Evolutionary conservation across 306 rosid genomes (phyloP).

Genomic region (Aeschynomene evenia): DNA sequence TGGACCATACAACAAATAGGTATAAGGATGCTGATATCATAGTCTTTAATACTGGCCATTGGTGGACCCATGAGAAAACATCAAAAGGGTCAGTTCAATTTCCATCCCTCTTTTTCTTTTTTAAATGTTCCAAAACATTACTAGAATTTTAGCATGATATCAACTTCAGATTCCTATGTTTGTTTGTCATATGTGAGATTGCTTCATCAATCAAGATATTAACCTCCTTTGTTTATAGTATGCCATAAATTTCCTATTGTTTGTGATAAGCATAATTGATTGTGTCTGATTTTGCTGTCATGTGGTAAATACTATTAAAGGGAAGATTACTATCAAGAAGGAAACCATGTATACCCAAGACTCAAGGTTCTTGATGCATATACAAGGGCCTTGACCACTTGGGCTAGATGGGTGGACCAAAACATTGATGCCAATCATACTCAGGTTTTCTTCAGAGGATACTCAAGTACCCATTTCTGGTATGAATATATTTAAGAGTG

Average conservation of each 20-base stretch:
- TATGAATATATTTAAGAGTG: no score
- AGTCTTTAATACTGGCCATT: slow-evolving; percentile 83
- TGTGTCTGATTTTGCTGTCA: background rate
- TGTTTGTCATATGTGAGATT: background rate
- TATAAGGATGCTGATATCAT: slow-evolving; percentile 65
- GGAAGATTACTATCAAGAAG: slow-evolving; percentile 86
- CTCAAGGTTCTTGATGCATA: slow-evolving; percentile 65
- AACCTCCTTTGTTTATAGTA: background rate
- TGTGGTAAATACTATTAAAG: slow-evolving; percentile 41
- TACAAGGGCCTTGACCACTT: slow-evolving; percentile 72
- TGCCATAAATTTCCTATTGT: background rate
- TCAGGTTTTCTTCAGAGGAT: slow-evolving; percentile 77
- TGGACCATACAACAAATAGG: slow-evolving; percentile 59
- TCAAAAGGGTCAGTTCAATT: slow-evolving; percentile 61
- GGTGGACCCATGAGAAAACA: slow-evolving; percentile 97
- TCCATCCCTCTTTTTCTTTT: background rate
- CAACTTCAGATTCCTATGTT: background rate
- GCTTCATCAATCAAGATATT: background rate
- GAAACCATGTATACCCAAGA: slow-evolving; percentile 62
- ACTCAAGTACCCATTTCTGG: slow-evolving; percentile 76
- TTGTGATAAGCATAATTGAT: background rate
- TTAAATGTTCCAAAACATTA: background rate
- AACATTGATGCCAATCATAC: slow-evolving; percentile 55
- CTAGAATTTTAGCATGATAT: background rate
- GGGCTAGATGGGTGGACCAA: slow-evolving; percentile 71